A percentile compares a stretch with the other conserved stretches of the same genome.
phyloP scores from a whole-genome alignment of 2,329 filamentous ascomycete species.

The Penicillium sp. region DNA sequence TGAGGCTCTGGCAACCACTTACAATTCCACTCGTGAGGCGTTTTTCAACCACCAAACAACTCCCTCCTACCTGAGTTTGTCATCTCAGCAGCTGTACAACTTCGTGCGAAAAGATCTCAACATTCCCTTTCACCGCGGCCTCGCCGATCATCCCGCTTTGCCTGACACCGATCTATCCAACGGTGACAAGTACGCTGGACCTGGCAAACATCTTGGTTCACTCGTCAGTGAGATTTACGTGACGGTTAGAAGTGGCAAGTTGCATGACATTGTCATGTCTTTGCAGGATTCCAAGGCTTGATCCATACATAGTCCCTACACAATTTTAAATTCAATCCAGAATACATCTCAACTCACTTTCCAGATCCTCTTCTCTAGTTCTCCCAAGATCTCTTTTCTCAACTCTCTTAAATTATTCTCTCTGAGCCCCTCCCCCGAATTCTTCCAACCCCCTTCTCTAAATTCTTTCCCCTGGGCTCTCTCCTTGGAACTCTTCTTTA shows the following conservation, averaged over 20 bases:
- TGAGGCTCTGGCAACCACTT: slow-evolving; percentile 10
- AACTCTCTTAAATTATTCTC: too few relatives aligned
- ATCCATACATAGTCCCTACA: neutral
- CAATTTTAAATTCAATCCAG: neutral
- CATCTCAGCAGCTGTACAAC: slow-evolving; percentile 30
- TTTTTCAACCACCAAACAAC: slow-evolving; percentile 18
- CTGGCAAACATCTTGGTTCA: slow-evolving; percentile 21
- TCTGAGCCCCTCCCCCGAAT: too few relatives aligned
- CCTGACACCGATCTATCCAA: neutral
- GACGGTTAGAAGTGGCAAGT: slow-evolving; percentile 20
- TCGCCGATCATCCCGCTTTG: slow-evolving; percentile 26
- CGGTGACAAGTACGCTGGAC: slow-evolving; percentile 1
- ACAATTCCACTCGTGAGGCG: slow-evolving; percentile 14
- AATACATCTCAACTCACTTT: neutral
- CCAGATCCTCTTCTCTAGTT: neutral
- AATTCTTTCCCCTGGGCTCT: too few relatives aligned
- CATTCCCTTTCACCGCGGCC: slow-evolving; percentile 30
- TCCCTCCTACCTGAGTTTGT: slow-evolving; percentile 24
- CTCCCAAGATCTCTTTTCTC: too few relatives aligned
- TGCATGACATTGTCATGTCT: slow-evolving; percentile 13
- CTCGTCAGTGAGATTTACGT: slow-evolving; percentile 24
- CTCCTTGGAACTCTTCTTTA: too few relatives aligned
- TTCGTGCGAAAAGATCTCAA: slow-evolving; percentile 33
- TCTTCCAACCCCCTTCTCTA: too few relatives aligned
- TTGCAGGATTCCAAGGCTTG: neutral